Evolutionary conservation across 495 filamentous ascomycete genomes (phyloP), one percentile per base, ranked within the genome.

Genomic region (Xylaria palmicola): DNA sequence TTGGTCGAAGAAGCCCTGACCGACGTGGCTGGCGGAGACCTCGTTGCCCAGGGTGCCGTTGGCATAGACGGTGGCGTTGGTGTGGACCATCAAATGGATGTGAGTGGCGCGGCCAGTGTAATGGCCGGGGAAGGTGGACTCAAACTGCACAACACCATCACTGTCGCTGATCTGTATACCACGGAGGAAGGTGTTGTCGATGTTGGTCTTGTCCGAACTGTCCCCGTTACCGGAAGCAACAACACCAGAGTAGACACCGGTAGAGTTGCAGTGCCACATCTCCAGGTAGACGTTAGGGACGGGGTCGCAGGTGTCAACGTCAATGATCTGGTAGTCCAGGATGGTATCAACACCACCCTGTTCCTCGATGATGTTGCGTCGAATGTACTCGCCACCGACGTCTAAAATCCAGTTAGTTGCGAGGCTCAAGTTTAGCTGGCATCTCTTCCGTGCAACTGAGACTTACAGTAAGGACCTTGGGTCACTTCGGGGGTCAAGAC

Each of bases 1-100:
- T 62, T 85, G 77, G 65, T 86, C 82, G 58, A 81, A 88, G 82
- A 85, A 88, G 37, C 86, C 44, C 67, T 89, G 85, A 24, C 85
- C 85, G 49, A 87, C 73, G 69, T 88, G 82, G 1, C 79, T 73
- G 10, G 82, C 78, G 0, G 64, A n/a, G n/a, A n/a, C n/a, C n/a
- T n/a, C n/a, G n/a, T n/a, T n/a, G n/a, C n/a, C n/a, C 57, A 82
- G 63, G 22, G 79, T 84, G 64, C 76, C 75, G 71, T 85, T 86
- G 13, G 72, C 51, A 40, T 74, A 56, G 4, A 77, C 53, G 0
- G 67, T 75, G 4, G 75, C 78, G 51, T 81, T 73, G 34, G 72
- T 45, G 66, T 85, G 83, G 2, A 75, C 76, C 32, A 84, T 68
- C 53, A 81, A 57, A 62, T 75, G 73, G 56, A 74, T 72, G 65